A percentile compares a stretch with the other conserved stretches of the same genome.
phyloP scores from a whole-genome alignment of 176 grass and related monocot species.

The Rhipidocladum racemiflorum region DNA sequence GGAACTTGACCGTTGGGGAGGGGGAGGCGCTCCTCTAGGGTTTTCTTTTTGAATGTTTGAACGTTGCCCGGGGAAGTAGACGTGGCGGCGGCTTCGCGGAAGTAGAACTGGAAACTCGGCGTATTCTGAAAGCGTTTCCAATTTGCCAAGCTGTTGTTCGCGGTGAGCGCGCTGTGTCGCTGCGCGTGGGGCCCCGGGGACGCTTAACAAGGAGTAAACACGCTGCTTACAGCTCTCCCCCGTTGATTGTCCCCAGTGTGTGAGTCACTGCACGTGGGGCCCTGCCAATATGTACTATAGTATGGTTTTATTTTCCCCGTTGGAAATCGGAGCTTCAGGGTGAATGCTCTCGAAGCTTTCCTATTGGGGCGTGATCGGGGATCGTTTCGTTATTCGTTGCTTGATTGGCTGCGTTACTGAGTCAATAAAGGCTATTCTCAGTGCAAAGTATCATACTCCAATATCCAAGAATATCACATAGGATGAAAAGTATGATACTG shows the following conservation, averaged over 20 bases:
- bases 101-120: not conserved
- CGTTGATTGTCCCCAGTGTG: not conserved
- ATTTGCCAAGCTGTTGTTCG: not conserved
- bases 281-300: no score
- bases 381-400: no score
- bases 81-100: slow-evolving; percentile 27
- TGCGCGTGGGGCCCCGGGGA: slow-evolving; percentile 18
- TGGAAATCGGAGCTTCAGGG: no score
- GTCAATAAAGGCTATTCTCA: no score
- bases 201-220: not conserved
- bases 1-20: slow-evolving; percentile 52
- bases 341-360: no score
- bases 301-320: no score
- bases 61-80: not conserved
- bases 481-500: no score
- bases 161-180: not conserved
- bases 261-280: slow-evolving; percentile 30
- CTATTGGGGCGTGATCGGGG: no score
- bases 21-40: slow-evolving; percentile 12
- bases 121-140: not conserved
- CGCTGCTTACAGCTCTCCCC: not conserved
- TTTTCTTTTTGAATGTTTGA: slow-evolving; percentile 52
- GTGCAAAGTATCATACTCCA: no score
- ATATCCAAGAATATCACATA: no score
- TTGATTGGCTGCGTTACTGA: no score